These are phyloP conservation scores for Xylariomycetidae sp. DNA, from an alignment of 2,329 filamentous ascomycete genomes.

Conservation along the genomic window DNA sequence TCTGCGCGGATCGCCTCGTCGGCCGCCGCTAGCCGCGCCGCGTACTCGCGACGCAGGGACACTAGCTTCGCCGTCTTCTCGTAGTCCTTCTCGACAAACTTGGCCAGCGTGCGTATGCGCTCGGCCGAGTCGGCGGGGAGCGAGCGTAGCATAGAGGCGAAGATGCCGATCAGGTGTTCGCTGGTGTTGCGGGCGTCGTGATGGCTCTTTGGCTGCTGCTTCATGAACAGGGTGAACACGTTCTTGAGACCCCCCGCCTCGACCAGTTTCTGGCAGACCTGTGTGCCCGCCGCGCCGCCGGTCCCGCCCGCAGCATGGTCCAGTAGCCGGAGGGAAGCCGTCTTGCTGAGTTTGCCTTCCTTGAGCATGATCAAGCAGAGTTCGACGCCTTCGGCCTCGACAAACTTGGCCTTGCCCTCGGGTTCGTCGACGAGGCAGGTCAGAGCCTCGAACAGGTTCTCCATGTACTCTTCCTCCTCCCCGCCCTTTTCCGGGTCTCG, in stretches of 20 bases:
- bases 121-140: conserved; percentile 73
- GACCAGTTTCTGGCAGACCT: conserved; percentile 71
- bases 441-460: conserved; percentile 86
- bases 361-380: conserved; percentile 87
- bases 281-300: conserved; percentile 37
- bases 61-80: conserved; percentile 75
- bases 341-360: conserved; percentile 79
- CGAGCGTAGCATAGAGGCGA: conserved; percentile 74
- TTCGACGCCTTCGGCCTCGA: conserved; percentile 89
- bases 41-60: conserved; percentile 66
- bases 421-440: conserved; percentile 74
- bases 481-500: conserved; percentile 79
- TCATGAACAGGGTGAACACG: conserved; percentile 84
- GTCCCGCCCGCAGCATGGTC: conserved; percentile 71
- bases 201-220: conserved; percentile 47
- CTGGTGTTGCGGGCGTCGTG: conserved; percentile 57
- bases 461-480: conserved; percentile 91
- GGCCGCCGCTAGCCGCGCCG: conserved; percentile 54
- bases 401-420: conserved; percentile 72
- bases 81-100: conserved; percentile 94
- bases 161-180: conserved; percentile 81
- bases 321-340: conserved; percentile 71
- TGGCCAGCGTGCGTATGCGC: conserved; percentile 80
- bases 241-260: conserved; percentile 81
- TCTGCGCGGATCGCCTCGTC: conserved; percentile 59